Base-by-base conservation (phyloP, 768 basidiomycete genomes). In the Boletus pseudopeckii region DNA sequence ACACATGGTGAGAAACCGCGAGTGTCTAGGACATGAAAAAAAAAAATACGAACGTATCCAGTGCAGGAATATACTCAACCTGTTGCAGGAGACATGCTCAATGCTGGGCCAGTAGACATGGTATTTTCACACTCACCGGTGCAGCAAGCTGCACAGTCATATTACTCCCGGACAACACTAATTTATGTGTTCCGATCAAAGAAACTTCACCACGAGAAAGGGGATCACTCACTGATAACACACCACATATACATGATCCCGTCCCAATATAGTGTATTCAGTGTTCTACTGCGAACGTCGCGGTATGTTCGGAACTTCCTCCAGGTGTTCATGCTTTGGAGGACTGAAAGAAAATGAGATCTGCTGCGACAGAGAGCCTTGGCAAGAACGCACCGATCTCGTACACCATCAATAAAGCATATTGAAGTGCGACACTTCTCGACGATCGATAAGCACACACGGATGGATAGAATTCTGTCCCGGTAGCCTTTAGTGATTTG, bases 191-290 rank as follows among this genome's bases (percentile, higher is more conserved):
- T 48, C 18, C 17, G 13, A 45, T 56, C 46, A 50, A 40, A 10
- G 24, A 49, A 13, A 4, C 11, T 17, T 13, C n/a, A 14, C 13
- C 7, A 20, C 6, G 11, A 38, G 9, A 8, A 20, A 50, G 7
- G 10, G 14, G 5, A 6, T 33, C 11, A 2, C 59, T 44, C 28
- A 68, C 65, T 2, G 18, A 65, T 68, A 11, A 61, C 41, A 39
- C 61, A 55, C 43, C 48, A 53, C 64, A 67, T 67, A 17, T 68
- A 67, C 48, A 56, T 18, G 38, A 68, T 65, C 8, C 65, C 66
- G 3, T 64, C 67, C 67, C 63, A 61, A 40, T 67, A 67, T 2
- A 66, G 39, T 9, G 61, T 68, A 37, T 49, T 61, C 43, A 68
- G 38, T 2, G 54, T 17, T 37, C 47, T 55, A 46, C 64, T 66